phyloP scores from a whole-genome alignment of 805 yeast genomes.

The Ogataea glucozyma region DNA sequence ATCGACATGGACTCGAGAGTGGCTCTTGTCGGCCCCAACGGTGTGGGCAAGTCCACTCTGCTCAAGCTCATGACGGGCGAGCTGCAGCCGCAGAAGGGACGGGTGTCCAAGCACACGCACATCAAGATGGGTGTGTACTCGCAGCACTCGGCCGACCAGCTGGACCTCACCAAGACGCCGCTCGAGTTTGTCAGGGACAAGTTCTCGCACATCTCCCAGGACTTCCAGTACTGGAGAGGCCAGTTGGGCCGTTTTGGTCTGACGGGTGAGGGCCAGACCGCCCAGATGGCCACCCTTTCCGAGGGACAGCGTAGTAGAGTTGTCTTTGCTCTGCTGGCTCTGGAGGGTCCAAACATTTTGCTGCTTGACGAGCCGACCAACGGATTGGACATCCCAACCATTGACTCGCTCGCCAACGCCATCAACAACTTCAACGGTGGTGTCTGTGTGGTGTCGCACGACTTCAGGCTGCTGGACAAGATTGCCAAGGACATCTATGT shows the following conservation, averaged over 20 bases:
- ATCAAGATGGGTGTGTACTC: conserved; percentile 98
- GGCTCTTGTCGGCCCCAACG: conserved; percentile 97
- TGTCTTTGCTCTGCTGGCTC: conserved; percentile 92
- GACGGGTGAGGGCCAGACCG: conserved; percentile 98
- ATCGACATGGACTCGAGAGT: conserved; percentile 99
- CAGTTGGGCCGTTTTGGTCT: conserved; percentile 98
- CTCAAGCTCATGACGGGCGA: conserved; percentile 96
- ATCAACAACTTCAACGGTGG: conserved; percentile 95
- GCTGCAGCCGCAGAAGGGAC: conserved; percentile 84
- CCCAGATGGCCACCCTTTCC: conserved; percentile 96
- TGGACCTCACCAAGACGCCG: conserved; percentile 92
- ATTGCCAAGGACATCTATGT: conserved; percentile 97
- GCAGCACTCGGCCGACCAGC: conserved; percentile 98
- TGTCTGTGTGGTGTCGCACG: conserved; percentile 98
- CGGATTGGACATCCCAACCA: conserved; percentile 97
- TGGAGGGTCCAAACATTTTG: conserved; percentile 92
- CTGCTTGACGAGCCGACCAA: conserved; percentile 99
- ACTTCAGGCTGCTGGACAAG: conserved; percentile 95
- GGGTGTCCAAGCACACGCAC: conserved; percentile 96
- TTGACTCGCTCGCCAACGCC: conserved; percentile 96
- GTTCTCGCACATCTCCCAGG: conserved; percentile 88
- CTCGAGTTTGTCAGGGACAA: conserved; percentile 96
- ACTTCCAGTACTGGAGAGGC: conserved; percentile 97
- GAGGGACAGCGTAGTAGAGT: conserved; percentile 99
- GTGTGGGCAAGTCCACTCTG: conserved; percentile 97